Base-by-base conservation (phyloP, 352 stramenopile species). In the Phytophthora sansomeana region DNA sequence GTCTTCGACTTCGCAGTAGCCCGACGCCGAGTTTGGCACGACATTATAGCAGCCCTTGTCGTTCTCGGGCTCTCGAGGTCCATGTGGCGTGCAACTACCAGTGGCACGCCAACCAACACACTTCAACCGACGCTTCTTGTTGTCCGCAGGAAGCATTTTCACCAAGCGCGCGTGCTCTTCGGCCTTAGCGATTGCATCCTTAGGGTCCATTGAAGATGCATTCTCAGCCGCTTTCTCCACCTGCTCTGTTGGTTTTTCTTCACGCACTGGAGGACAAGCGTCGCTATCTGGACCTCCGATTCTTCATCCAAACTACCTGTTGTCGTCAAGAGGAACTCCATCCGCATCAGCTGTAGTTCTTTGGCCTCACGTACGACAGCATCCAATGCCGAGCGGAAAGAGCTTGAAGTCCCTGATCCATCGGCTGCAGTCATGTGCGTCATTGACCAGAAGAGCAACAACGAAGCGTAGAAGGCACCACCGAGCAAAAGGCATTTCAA, bases 1-100 rank as follows among this genome's bases (percentile, higher is more conserved):
- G 46, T 82, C 64, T 17, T 71, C 35, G 10, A 72, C 48, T 55
- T 67, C 63, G n/a, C 63, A 67, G 28, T 67, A 67, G 2, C 57
- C 63, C 1, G 57, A 66, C 19, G 48, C 7, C 10, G 46, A 49
- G n/a, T 67, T 72, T 10, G 48, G 47, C 28, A 72, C 38, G 9
- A 67, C 56, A 19, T 58, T 48, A 28, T 57, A 53, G 35, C 63
- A 72, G 1, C 26, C 56, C 16, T 66, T 67, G 57, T 72, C 63
- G 8, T 57, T 61, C 35, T 67, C 50, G 24, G 49, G 63, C 16
- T 67, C 63, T 30, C 57, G 63, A 42, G 63, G 50, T 21, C 63
- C 57, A 7, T 72, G 57, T 14, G 57, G 56, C 13, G 38, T 63
- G 49, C 63, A 72, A 44, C 41, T 30, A 4, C 41, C 13, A 11